Conservation (phyloP, 345 rosid genomes). For the Dovyalis caffra region DNA sequence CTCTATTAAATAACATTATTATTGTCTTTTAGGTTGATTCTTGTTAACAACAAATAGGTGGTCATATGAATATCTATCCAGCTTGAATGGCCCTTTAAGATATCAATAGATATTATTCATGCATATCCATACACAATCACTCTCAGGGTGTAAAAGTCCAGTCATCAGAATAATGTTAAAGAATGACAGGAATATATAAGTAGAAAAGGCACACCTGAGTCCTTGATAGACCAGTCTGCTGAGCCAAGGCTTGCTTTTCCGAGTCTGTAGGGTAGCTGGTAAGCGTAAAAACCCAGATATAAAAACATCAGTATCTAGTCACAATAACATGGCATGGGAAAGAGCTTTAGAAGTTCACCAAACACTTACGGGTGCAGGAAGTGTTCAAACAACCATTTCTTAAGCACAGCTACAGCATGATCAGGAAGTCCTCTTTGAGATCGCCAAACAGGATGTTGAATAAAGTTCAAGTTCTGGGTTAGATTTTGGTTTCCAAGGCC, state of each 20-base stretch:
- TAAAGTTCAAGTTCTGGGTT: neutral
- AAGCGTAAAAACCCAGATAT: neutral
- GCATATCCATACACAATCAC: neutral
- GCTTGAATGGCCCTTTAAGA: neutral
- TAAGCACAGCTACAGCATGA: constrained; percentile 30
- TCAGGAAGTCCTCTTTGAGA: constrained; percentile 32
- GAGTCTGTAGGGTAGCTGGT: constrained; percentile 30
- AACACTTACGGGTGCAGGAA: constrained; percentile 33
- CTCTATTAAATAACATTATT: neutral
- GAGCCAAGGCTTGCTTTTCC: constrained; percentile 26
- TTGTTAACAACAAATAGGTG: neutral
- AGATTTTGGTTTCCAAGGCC: neutral
- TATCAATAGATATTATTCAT: neutral
- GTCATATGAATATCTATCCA: neutral
- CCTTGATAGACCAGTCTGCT: constrained; percentile 32
- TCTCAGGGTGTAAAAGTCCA: neutral
- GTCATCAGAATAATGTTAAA: neutral
- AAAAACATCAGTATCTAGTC: neutral
- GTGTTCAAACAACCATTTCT: constrained; percentile 30
- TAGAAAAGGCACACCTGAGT: constrained; percentile 20
- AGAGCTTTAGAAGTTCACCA: neutral
- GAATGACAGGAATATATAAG: neutral
- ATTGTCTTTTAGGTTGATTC: neutral
- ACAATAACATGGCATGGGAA: neutral
- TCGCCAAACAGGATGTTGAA: constrained; percentile 26